A percentile compares a stretch with the other conserved stretches of the same genome.
Evolutionary conservation across 2,329 filamentous ascomycete genomes (phyloP).

Genomic region (Ceratocystis albifundus): DNA sequence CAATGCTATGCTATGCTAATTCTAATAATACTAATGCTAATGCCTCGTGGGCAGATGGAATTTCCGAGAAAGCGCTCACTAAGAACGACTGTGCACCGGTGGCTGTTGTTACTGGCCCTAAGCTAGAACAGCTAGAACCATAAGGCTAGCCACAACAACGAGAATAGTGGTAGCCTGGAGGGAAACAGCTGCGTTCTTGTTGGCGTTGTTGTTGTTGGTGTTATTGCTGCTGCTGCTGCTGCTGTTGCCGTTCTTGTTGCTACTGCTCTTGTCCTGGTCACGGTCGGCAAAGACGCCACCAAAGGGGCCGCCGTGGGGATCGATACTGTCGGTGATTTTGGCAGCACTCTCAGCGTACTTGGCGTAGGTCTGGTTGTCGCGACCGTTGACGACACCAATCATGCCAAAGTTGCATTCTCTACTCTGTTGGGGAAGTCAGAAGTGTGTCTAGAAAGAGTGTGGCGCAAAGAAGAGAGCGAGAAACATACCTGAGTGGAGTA

Average conservation of each 20-base stretch:
- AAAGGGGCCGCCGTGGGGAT: conserved; percentile 7
- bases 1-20: conserved; percentile 7
- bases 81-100: too few species aligned
- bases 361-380: conserved; percentile 25
- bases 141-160: background rate
- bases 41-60: background rate
- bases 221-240: background rate
- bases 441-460: background rate
- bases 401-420: conserved; percentile 29
- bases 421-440: conserved; percentile 13
- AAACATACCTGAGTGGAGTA: conserved; percentile 27
- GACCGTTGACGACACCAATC: conserved; percentile 29
- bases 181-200: background rate
- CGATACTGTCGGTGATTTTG: conserved; percentile 8
- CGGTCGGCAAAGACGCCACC: conserved; percentile 17
- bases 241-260: background rate
- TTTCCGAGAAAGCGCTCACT: background rate
- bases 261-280: conserved; percentile 11
- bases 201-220: background rate
- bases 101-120: background rate
- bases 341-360: conserved; percentile 18
- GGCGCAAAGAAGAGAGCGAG: background rate
- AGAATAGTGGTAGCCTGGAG: background rate
- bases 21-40: background rate
- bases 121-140: background rate